phyloP scores from a whole-genome alignment of 2,329 filamentous ascomycete genomes.

The Talaromyces sp. region DNA sequence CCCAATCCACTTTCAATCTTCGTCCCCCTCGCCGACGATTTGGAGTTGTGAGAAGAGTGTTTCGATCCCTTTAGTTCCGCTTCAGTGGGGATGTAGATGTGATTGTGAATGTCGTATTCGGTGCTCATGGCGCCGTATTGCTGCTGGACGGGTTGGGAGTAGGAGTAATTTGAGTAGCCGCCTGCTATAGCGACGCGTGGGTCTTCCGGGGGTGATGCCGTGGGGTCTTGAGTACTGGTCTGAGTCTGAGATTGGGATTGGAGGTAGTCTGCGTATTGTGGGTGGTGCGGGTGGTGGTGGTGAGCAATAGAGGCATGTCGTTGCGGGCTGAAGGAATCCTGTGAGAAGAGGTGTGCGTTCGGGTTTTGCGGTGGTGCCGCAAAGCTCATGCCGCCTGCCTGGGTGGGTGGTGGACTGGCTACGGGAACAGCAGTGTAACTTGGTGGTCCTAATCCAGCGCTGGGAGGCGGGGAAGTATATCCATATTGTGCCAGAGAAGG shows the following conservation, averaged over 20 bases:
- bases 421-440: constrained; percentile 28
- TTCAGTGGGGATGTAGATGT: constrained; percentile 47
- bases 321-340: constrained; percentile 26
- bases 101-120: constrained; percentile 45
- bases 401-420: constrained; percentile 19
- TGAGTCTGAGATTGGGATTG: constrained; percentile 22
- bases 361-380: constrained; percentile 33
- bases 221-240: neutral
- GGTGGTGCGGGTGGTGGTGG: constrained; percentile 20
- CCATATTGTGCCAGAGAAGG: constrained; percentile 21
- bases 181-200: constrained; percentile 26
- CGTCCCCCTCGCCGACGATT: constrained; percentile 32
- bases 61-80: constrained; percentile 36
- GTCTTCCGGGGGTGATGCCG: neutral
- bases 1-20: constrained; percentile 39
- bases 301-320: constrained; percentile 3
- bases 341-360: constrained; percentile 35
- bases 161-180: constrained; percentile 44
- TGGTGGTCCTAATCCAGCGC: constrained; percentile 32
- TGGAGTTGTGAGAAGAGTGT: constrained; percentile 33
- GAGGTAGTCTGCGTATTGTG: constrained; percentile 20
- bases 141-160: constrained; percentile 33
- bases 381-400: constrained; percentile 30
- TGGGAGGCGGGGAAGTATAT: constrained; percentile 22
- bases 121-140: constrained; percentile 23